Evolutionary conservation across 768 basidiomycete species (phyloP), one percentile per base, ranked within the genome.

Genomic region (Melanogaster broomeanus): DNA sequence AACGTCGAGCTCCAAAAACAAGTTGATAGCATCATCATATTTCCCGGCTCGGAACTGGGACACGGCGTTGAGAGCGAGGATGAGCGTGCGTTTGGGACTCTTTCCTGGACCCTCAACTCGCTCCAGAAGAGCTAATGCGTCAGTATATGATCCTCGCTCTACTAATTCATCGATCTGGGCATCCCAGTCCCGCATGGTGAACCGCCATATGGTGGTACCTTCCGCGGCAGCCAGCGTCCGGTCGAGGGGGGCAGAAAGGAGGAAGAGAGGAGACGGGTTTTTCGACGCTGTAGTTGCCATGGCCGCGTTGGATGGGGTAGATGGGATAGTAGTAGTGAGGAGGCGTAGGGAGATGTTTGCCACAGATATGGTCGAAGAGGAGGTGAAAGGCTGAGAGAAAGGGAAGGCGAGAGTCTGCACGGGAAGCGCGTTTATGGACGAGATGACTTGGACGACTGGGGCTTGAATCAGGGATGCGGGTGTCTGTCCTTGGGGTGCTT

Each of bases 81-180:
- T 81, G 10, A 77, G 77, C 3, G 76, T 81, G 30, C 74, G 70
- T 39, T 87, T 74, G 0, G 58, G 54, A 27, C 56, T 56, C 15
- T 53, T 41, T 10, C 30, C 42, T 2, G 51, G 40, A 11, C 56
- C 54, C 16, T 58, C 42, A 16, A 66, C 37, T 11, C 38, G 82
- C 45, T 90, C 85, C 9, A 96, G 72, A 7, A 96, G 72, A 2
- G 86, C 79, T n/a, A 94, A 75, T 0, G 91, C 94, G 61, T 96
- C 89, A 0, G 77, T 73, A 64, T 94, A 94, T 28, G 77, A 71
- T 0, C 85, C 88, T 4, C 68, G 76, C 28, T 74, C 66, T 3
- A 94, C 83, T 18, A 96, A 77, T 60, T 95, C 91, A 55, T 96
- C 92, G 15, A 97, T 78, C 59, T 96, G 91, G 19, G 85, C 81